Base-by-base conservation (phyloP, 1,284 basidiomycete species). In the Abortiporus biennis region DNA sequence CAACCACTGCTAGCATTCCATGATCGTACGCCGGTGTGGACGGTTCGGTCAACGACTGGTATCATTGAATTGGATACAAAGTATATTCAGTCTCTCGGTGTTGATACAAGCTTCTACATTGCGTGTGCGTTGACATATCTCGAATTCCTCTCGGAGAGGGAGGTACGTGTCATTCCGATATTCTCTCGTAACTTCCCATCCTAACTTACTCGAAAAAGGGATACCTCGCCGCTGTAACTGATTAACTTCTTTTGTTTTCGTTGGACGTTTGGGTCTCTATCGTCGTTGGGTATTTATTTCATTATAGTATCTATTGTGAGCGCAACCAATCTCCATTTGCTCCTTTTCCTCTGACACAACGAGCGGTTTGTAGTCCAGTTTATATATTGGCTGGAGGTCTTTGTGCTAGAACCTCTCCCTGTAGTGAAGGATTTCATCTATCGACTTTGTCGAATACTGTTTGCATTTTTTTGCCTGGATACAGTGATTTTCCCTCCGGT, bases 61-160 rank as follows among this genome's bases (percentile, higher is more conserved):
- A 42, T 78, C 21, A 57, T 89, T 21, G 81, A 84, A 56, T 61
- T 89, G 22, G 74, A 85, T 38, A 63, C 65, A 42, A 63, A 63
- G 3, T 73, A 81, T 48, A 74, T 78, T 42, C 61, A 65, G n/a
- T 58, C 69, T 25, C 54, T 86, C 21, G 86, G 85, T 11, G 74
- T 89, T 24, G 83, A 87, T 37, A 72, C 74, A 12, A 78, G 77
- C 44, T 89, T 90, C 56, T 90, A 85, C 78, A 65, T 88, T 33
- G 74, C 83, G 1, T 66, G 85, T 33, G 80, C 78, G 0, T 58
- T 88, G 53, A 79, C 81, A 1, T 90, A 87, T 56, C 61, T 85
- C 15, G 85, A 85, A 46, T 88, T 85, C 55, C 54, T 88, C 50
- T 74, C 76, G 51, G 85, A 89, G 47, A 69, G 82, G 52, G 85